Evolutionary conservation across 768 basidiomycete species (phyloP), one percentile per base, ranked within the genome.

Genomic region (Tylopilus sp.): DNA sequence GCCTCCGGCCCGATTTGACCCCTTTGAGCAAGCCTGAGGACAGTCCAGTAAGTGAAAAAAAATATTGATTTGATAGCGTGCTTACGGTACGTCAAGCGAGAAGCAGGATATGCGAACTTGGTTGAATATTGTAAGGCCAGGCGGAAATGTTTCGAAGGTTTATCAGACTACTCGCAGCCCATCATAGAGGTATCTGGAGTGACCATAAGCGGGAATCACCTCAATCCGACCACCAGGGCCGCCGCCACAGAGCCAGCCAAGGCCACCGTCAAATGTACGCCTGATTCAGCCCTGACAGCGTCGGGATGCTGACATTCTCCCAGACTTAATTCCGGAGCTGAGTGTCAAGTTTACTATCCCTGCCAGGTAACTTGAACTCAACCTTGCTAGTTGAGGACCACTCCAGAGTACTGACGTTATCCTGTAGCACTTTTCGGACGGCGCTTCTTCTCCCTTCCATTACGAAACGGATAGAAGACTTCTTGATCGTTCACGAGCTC

Each of bases 271-370:
- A 88, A 86, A 72, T 87, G 89, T 89, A 66, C 29, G 81, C 62
- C 48, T 56, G 50, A 48, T 50, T 21, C 28, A 37, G 30, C 49
- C 58, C 57, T 65, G 61, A 57, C 33, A 29, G 21, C 52, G n/a
- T 37, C 63, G 63, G 65, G 48, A 56, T 67, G 61, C 53, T 68
- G 60, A 70, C 52, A 47, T 59, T 38, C 54, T 55, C 50, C 10
- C 63, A 92, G 90, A 87, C 66, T 74, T 92, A 36, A 89, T 92
- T 60, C 91, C 91, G n/a, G 91, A 92, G 66, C 72, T 92, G 16
- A 88, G 85, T 63, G 78, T 77, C 38, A 87, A 82, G 62, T 84
- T 80, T 63, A 85, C 84, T 11, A 73, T 91, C 54, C 83, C 88
- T 31, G 86, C 86, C 24, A 89, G 84, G 90, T 87, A 57, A 58